Evolutionary conservation across 2,329 filamentous ascomycete species (phyloP), one percentile per base, ranked within the genome.

Genomic region (Bisporella sp.): DNA sequence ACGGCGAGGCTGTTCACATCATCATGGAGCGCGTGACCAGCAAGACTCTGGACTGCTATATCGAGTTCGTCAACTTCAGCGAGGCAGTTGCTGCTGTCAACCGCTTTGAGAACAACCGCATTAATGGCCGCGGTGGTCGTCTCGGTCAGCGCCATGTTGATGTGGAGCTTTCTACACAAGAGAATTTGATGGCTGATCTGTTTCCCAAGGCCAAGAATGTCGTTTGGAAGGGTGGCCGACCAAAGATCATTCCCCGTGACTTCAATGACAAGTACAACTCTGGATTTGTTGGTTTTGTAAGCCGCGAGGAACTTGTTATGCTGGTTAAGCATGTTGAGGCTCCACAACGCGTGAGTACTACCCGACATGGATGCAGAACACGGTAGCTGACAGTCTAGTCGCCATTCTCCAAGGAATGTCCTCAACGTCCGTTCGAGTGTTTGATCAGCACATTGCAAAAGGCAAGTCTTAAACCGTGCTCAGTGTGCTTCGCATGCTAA

Each of bases 371-470:
- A 4, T 32, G 7, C 13, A 8, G 21, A 43, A 13, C 31, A n/a
- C 5, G n/a, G 7, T 6, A 43, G 48, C 50, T 60, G 48, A 56
- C 30, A 42, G 6, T 35, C 21, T 37, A 84, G 79, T 80, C 79
- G 9, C 76, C 77, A 0, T 85, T 79, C 60, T 75, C 78, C 6
- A 74, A 71, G 50, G 73, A 81, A 30, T 83, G 79, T 57, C 79
- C 81, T 0, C 81, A 85, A 66, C 76, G 82, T 11, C 77, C 81
- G 1, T 85, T 78, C 50, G 82, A 86, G 67, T 81, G 75, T 61
- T 69, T 85, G 59, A 82, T 85, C 57, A 82, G 78, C 62, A 84
- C 77, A 1, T 56, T 67, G 52, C 47, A 59, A 46, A 67, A 67
- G 60, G 63, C 63, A 55, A 31, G 52, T 54, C n/a, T 30, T 43